Evolutionary conservation across 164 flowering plant species (phyloP), one percentile per base, ranked within the genome.

Genomic region (Vitis rotundifolia): DNA sequence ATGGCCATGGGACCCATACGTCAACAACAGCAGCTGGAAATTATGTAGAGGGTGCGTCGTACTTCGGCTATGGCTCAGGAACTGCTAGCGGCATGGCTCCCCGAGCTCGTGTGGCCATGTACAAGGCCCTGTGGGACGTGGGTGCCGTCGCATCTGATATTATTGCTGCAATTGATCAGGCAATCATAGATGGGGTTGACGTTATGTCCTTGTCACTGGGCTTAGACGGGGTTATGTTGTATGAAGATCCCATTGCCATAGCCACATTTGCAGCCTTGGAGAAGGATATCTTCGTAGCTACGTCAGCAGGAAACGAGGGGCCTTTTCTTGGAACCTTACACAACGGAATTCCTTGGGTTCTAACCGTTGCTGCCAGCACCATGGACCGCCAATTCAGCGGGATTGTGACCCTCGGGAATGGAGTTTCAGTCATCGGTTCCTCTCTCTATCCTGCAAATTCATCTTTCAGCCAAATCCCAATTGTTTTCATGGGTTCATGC

Each of bases 1-100:
- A 82, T 0, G 97, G 97, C 0, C 97, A 91, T 65, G 97, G 97
- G 44, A 89, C 94, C 1, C 97, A 88, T 69, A 89, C 91, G 0
- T 83, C 97, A 0, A 69, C 83, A 15, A 91, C 91, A 0, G 91
- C 94, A 0, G 93, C 89, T 0, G 97, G 94, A 8, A 78, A 64
- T 19, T 76, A 71, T 47, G 92, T 83, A 1, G 66, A 51, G 3
- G 82, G 68, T 3, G 97, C 84, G 2, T 80, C 88, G 0, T 84
- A 71, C 66, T 85, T 87, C 26, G 93, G 89, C 2, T 89, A 91
- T 69, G 97, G 85, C 22, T 9, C 68, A 0, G 97, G 97, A 1
- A 78, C 81, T 0, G 82, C 97, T 0, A 56, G 70, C 9, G 97
- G 97, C 13, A 77, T 84, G 77, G 97, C 97, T 9, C 92, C 91